Evolutionary conservation across 345 rosid species (phyloP), one percentile per base, ranked within the genome.

Genomic region (Brassica nigra): DNA sequence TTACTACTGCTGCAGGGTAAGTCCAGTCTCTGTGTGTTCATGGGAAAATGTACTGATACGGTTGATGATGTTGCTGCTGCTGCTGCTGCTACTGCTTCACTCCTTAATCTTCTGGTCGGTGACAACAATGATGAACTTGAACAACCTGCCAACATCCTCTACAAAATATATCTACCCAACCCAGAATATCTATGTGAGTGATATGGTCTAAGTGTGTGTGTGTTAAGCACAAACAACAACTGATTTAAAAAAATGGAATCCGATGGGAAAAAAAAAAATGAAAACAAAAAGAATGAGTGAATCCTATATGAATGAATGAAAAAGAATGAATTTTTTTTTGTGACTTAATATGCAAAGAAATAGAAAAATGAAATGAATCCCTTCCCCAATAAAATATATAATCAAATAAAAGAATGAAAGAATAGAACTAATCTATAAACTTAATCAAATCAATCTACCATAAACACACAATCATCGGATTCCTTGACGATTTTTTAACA

Each of bases 121-220:
- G 99, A 95, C 89, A 93, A 78, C 92, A 95, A 83, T 91, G 97
- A 82, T 68, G 98, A 90, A 82, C 97, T 93, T 75, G 98, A 91
- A 86, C 98, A 91, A 86, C 99, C 98, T 78, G 97, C 97, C 99
- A 95, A 91, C 99, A 95, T 95, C 84, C 88, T 93, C 89, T 90
- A 88, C 71, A 84, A 78, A 67, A 80, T 85, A 84, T 88, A 54
- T 54, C 61, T 54, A 82, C 90, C 89, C 90, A 54, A 82, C 92
- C 89, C 86, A 74, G 83, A 70, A 52, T 52, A 80, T 18, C 62
- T 30, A 68, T 72, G 73, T 58, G 73, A 36, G 74, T 73, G 81
- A 75, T 52, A 52, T 79, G 69, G 23, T 71, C 80, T 49, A 59
- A 33, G 61, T 54, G 61, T 54, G 27, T 54, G 77, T 65, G 71